Base-by-base conservation (phyloP, 2,329 filamentous ascomycete genomes). In the Rhynchosporium agropyri region DNA sequence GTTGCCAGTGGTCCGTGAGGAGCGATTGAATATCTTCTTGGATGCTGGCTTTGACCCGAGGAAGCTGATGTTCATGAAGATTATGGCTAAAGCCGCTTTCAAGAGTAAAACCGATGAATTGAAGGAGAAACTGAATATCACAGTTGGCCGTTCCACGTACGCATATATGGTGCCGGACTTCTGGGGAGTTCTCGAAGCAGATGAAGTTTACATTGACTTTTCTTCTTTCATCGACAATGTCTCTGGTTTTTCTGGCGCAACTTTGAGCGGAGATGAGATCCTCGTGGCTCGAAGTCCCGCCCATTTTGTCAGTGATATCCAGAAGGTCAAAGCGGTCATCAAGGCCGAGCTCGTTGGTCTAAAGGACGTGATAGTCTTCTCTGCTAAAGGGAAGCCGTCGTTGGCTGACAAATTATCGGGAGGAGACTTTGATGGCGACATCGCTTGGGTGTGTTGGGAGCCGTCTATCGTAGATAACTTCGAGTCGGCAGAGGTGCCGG, bases 391-490 rank as follows among this genome's bases (percentile, higher is more conserved):
- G 0, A 72, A 81, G 31, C 77, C 76, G 0, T 84, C 90, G 0
- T 79, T 92, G 0, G 91, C 90, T 0, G 83, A 85, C 8, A 87
- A 88, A 69, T 78, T 94, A 0, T 91, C 89, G 1, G 91, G 91
- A 0, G 91, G 91, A 0, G 91, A 94, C 70, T 94, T 92, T 65
- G 90, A 94, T 67, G 91, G 91, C 0, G 91, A 95, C 65, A 82
- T 78, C n/a, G 84, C 89, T 4, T 93, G 89, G 89, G 76, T 91
- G 0, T 91, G 88, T 70, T 94, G 89, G 88, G 89, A 93, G 33
- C 77, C 79, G 0, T 75, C 77, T 0, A 81, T 95, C 3, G 88
- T 91, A 0, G 69, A 78, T 4, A 85, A 85, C n/a, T 94, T 94
- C 68, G 67, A 71, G 4, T 92, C 90, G 63, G 84, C 85, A 4